phyloP scores from a whole-genome alignment of 2,329 filamentous ascomycete genomes.

The Alternaria postmessia region DNA sequence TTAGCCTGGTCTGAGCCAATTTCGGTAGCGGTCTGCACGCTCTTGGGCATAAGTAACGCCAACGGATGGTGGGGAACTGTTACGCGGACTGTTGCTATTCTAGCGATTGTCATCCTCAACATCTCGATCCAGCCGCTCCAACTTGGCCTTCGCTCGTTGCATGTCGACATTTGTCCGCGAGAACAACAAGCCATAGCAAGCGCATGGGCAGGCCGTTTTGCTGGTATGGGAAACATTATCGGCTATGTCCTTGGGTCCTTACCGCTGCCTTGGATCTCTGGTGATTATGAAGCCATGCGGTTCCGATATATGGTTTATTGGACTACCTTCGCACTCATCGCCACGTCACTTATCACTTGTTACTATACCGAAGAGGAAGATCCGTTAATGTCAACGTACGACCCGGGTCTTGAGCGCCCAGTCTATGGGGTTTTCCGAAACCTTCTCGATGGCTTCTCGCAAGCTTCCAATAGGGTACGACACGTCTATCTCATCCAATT shows the following conservation, averaged over 20 bases:
- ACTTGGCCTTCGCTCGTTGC: slow-evolving; percentile 42
- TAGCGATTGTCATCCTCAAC: slow-evolving; percentile 9
- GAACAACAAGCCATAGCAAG: slow-evolving; percentile 42
- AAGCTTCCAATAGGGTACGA: slow-evolving; percentile 9
- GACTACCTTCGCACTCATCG: slow-evolving; percentile 5
- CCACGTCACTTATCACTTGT: slow-evolving; percentile 5
- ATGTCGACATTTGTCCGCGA: slow-evolving; percentile 41
- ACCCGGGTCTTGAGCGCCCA: background rate
- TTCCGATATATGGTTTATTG: slow-evolving; percentile 15
- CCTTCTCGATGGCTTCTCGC: background rate
- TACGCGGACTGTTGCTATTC: background rate
- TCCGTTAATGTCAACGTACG: background rate
- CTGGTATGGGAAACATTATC: slow-evolving; percentile 42
- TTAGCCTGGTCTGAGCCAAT: background rate
- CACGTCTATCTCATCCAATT: slow-evolving; percentile 69
- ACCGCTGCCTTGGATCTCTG: slow-evolving; percentile 22
- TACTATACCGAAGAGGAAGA: background rate
- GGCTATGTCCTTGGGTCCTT: slow-evolving; percentile 37
- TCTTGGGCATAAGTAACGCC: background rate
- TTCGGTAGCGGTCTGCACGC: background rate
- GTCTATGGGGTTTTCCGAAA: background rate
- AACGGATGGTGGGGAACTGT: background rate
- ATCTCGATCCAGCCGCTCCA: slow-evolving; percentile 39
- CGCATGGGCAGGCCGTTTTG: slow-evolving; percentile 39
- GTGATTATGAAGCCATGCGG: slow-evolving; percentile 26